Evolutionary conservation across 805 yeast genomes (phyloP), one percentile per base, ranked within the genome.

Genomic region (Candida ulmi): DNA sequence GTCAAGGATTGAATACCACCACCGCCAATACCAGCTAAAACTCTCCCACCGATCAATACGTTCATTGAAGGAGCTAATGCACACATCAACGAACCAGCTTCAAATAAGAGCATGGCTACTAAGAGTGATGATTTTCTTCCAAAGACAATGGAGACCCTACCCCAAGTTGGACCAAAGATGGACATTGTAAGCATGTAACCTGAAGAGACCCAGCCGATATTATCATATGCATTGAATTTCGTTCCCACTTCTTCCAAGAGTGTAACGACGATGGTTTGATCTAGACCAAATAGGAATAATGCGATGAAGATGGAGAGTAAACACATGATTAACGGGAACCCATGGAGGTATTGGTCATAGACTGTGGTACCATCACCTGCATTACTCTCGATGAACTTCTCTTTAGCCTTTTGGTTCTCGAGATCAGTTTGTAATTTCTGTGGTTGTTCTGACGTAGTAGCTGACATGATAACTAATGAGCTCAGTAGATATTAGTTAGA

Each of bases 21-120:
- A 9, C 80, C 88, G 13, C 90, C 91, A 26, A 78, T 53, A 37
- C 93, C 93, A 38, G 78, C 77, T 17, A 83, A 61, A 8, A 76
- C 80, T 50, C 95, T 69, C 1, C 88, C 90, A 3, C 79, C 87
- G 43, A 83, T 79, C 35, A 84, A 58, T 69, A 74, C 72, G 39
- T 69, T 63, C 78, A 83, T 79, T 26, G 68, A 64, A 16, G 50
- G 56, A 1, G 87, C 60, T 5, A 74, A 46, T 1, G 84, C 90
- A 40, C 74, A 63, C 6, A 81, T 59, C 39, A 80, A 61, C 1
- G 86, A 78, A 1, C 90, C 90, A 4, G 71, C 57, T 51, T 77
- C 79, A 52, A 82, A 81, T 2, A 83, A 21, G 7, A 42, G 25
- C 6, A 48, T 29, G 12, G 46, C 38, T 8, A 35, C 27, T 2